A percentile compares a stretch with the other conserved stretches of the same genome.
Conservation (phyloP, 164 flowering plant genomes). For the Protea cynaroides region DNA sequence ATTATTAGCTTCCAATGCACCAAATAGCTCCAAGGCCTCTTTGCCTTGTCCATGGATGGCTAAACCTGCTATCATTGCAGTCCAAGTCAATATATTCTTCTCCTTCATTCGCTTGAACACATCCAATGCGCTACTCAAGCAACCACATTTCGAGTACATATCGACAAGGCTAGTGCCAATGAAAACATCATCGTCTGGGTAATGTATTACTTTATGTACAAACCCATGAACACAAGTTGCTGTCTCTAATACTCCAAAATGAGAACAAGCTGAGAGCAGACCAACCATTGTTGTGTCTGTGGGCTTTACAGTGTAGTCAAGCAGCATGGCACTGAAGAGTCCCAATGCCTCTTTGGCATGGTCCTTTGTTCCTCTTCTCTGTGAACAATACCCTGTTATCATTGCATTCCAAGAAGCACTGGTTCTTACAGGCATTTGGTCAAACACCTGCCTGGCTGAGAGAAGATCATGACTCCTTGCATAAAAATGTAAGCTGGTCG, state of each 20-base stretch:
- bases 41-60: conserved; percentile 42
- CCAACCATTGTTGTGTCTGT: conserved; percentile 48
- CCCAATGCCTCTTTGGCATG: conserved; percentile 28
- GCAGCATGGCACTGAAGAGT: conserved; percentile 40
- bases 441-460: conserved; percentile 38
- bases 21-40: conserved; percentile 39
- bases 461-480: conserved; percentile 24
- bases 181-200: conserved; percentile 37
- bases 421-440: conserved; percentile 42
- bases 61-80: conserved; percentile 31
- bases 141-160: conserved; percentile 70
- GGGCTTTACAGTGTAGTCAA: conserved; percentile 26
- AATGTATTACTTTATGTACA: conserved; percentile 30
- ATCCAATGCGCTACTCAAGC: conserved; percentile 26
- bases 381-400: conserved; percentile 49
- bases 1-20: conserved; percentile 29
- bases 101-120: conserved; percentile 36
- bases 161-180: conserved; percentile 52
- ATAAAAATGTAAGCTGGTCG: conserved; percentile 46
- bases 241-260: conserved; percentile 37
- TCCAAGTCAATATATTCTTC: conserved; percentile 50
- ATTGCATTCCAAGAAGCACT: conserved; percentile 59
- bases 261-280: conserved; percentile 53
- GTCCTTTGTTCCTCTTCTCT: conserved; percentile 8
- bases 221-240: conserved; percentile 54